phyloP scores from a whole-genome alignment of 2,329 filamentous ascomycete genomes.

The Ploettnerulaceae sp. region DNA sequence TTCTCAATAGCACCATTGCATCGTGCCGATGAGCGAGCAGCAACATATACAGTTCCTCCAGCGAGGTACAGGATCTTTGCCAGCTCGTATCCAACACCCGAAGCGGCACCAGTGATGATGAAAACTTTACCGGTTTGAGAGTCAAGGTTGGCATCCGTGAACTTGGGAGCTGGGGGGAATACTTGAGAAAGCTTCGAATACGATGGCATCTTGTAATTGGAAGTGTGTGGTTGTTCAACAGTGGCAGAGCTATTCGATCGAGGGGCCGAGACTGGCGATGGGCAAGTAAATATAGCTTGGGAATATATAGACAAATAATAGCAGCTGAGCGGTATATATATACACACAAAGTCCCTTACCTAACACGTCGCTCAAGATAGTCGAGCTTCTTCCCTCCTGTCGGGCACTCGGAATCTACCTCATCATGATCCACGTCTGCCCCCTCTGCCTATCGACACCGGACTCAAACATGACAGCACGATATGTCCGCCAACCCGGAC shows the following conservation, averaged over 20 bases:
- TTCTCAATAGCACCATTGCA: conserved; percentile 39
- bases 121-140: conserved; percentile 37
- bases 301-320: too few species aligned
- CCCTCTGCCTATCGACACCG: too few species aligned
- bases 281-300: too few species aligned
- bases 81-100: conserved; percentile 43
- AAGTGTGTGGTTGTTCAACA: background rate
- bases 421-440: too few species aligned
- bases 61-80: conserved; percentile 45
- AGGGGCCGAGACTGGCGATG: too few species aligned
- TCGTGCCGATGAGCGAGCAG: conserved; percentile 40
- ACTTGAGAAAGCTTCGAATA: conserved; percentile 17
- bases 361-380: too few species aligned
- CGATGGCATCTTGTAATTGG: conserved; percentile 3
- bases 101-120: conserved; percentile 41
- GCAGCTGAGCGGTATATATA: too few species aligned
- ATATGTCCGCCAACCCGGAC: background rate
- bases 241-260: too few species aligned
- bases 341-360: too few species aligned
- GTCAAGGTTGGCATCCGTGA: conserved; percentile 40
- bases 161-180: conserved; percentile 37
- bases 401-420: too few species aligned
- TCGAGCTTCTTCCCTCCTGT: too few species aligned
- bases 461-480: too few species aligned
- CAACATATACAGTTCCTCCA: conserved; percentile 48